Evolutionary conservation across 2,329 filamentous ascomycete species (phyloP).

Genomic region (Fusarium acutatum): DNA sequence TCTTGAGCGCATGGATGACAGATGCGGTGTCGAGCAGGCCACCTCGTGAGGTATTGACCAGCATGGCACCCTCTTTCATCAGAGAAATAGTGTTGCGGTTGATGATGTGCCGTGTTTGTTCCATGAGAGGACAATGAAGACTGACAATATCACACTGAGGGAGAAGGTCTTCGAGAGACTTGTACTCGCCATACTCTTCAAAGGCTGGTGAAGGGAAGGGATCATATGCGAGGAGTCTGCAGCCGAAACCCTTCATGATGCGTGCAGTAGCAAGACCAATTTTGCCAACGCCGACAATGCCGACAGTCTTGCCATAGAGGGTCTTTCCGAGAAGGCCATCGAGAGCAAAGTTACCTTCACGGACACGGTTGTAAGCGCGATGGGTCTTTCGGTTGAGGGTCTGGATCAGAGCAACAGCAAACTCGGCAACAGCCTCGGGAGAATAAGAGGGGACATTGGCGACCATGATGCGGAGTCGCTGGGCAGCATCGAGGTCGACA

Average conservation of each 20-base stretch:
- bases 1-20: constrained; percentile 69
- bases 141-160: constrained; percentile 67
- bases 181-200: constrained; percentile 59
- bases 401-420: constrained; percentile 72
- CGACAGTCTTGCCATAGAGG: constrained; percentile 71
- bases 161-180: constrained; percentile 63
- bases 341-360: constrained; percentile 74
- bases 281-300: constrained; percentile 70
- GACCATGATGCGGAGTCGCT: constrained; percentile 65
- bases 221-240: constrained; percentile 68
- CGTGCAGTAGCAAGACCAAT: constrained; percentile 70
- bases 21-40: constrained; percentile 68
- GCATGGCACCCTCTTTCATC: constrained; percentile 68
- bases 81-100: constrained; percentile 59
- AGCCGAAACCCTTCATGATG: constrained; percentile 73
- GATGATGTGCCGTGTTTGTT: constrained; percentile 68
- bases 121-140: constrained; percentile 72
- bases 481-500: constrained; percentile 66
- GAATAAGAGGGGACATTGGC: constrained; percentile 75
- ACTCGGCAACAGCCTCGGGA: constrained; percentile 75
- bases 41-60: constrained; percentile 75
- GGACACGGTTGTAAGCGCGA: constrained; percentile 72
- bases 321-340: constrained; percentile 70
- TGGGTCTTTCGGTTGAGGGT: constrained; percentile 74
- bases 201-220: constrained; percentile 62